Conservation (phyloP, 2,329 filamentous ascomycete species). For the Penicillium sp. region DNA sequence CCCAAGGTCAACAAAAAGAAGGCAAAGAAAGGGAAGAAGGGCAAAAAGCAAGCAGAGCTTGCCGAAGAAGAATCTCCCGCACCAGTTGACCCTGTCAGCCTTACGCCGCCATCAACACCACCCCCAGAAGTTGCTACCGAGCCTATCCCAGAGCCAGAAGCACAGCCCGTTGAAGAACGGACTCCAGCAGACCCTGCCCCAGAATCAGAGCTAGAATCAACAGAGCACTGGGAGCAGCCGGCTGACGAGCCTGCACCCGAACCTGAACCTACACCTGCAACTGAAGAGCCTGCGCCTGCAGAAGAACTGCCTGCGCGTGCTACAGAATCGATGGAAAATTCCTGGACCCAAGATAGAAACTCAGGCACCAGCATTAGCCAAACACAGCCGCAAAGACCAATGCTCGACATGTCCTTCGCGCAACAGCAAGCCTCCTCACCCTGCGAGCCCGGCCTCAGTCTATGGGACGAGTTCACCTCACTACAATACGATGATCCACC, state of each 20-base stretch:
- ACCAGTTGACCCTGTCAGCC: slow-evolving; percentile 11
- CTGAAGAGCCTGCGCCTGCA: background rate
- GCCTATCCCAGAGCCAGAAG: slow-evolving; percentile 1
- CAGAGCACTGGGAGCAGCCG: slow-evolving; percentile 1
- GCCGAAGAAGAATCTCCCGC: slow-evolving; percentile 25
- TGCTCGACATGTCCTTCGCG: slow-evolving; percentile 39
- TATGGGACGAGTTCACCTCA: slow-evolving; percentile 40
- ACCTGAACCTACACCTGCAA: background rate
- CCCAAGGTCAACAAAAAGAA: slow-evolving; percentile 15
- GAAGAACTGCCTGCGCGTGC: background rate
- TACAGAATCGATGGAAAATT: background rate
- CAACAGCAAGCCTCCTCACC: slow-evolving; percentile 31
- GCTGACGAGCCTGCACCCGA: background rate
- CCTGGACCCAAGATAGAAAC: slow-evolving; percentile 4
- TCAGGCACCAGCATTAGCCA: background rate
- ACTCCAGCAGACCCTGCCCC: background rate
- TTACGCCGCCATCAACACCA: slow-evolving; percentile 41
- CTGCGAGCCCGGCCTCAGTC: slow-evolving; percentile 31
- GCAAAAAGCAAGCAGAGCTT: slow-evolving; percentile 24
- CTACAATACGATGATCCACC: slow-evolving; percentile 34
- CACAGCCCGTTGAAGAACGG: slow-evolving; percentile 7
- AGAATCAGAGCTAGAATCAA: slow-evolving; percentile 2
- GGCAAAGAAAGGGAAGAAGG: slow-evolving; percentile 30
- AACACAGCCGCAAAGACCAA: slow-evolving; percentile 13
- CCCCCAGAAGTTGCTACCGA: slow-evolving; percentile 22